Evolutionary conservation across 169 alveolate species (phyloP), one percentile per base, ranked within the genome.

Genomic region (Plasmodium inui): DNA sequence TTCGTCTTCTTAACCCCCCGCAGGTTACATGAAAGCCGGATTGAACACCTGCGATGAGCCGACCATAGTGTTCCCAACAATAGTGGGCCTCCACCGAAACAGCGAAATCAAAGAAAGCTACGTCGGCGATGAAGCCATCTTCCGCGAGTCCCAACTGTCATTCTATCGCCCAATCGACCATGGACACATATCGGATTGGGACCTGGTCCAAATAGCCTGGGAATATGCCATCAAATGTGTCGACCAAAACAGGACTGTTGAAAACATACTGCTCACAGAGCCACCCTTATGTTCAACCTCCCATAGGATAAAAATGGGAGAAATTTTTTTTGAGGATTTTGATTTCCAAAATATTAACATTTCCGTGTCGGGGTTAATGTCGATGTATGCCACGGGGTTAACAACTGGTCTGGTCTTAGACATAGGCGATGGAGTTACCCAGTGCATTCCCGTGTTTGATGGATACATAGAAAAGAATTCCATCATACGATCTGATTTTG

Each of bases 341-440:
- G 96, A 95, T 83, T 94, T 96, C 7, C 97, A 96, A 32, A 97
- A 97, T 50, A 84, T 97, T 71, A 96, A 96, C 80, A 97, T 97
- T 41, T 95, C 98, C 12, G 95, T 97, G 46, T 92, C 98, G n/a
- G 98, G 98, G 4, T 84, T 97, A 30, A 94, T 97, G 94, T 96
- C 98, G 28, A 93, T 97, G 89, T 97, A 97, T 95, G 97, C 98
- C 46, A 94, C 97, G 10, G 99, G 99, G 30, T 96, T 96, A 93
- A 96, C 96, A 28, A 96, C 99, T 39, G 99, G 99, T 53, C 94
- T 97, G 55, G 98, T 97, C 34, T 95, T 97, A 37, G 99, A 97
- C 55, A 96, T 97, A 72, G 99, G 99, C 14, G 98, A 97, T 82
- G 98, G 98, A 12, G 97, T 97, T 30, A 95, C 98, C 14, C 98